Percentiles rank a stretch among this genome's conserved stretches.
phyloP scores from a whole-genome alignment of 768 basidiomycete genomes.

The Russula sp. region DNA sequence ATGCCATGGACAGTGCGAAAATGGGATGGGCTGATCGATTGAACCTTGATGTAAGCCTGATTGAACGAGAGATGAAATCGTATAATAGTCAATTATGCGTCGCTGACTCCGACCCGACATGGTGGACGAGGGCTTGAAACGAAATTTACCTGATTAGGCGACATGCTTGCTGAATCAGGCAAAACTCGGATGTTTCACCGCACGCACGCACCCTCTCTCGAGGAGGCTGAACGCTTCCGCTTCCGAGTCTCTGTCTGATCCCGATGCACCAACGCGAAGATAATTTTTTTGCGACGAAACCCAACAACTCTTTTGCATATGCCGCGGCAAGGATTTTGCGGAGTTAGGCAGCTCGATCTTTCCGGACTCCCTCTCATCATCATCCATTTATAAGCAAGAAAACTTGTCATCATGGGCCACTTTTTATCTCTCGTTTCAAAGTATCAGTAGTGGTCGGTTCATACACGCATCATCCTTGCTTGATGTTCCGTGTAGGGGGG shows the following conservation, averaged over 20 bases:
- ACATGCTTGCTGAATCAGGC: constrained; percentile 3
- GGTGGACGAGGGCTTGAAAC: not conserved
- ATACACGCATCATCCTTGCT: no score
- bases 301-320: no score
- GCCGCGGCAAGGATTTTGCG: no score
- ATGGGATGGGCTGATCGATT: not conserved
- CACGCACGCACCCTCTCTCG: not conserved
- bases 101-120: not conserved
- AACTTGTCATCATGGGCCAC: no score
- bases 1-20: not conserved
- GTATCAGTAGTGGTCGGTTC: no score
- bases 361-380: no score
- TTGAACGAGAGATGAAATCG: not conserved
- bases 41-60: not conserved
- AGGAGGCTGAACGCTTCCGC: not conserved
- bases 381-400: no score
- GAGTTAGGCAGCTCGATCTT: no score
- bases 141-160: not conserved
- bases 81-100: not conserved
- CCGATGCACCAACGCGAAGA: not conserved
- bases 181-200: not conserved
- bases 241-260: not conserved
- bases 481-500: no score
- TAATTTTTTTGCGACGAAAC: not conserved
- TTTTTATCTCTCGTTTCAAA: no score